phyloP scores from a whole-genome alignment of 1,284 basidiomycete genomes.

The Tilletiopsis washingtonensis region DNA sequence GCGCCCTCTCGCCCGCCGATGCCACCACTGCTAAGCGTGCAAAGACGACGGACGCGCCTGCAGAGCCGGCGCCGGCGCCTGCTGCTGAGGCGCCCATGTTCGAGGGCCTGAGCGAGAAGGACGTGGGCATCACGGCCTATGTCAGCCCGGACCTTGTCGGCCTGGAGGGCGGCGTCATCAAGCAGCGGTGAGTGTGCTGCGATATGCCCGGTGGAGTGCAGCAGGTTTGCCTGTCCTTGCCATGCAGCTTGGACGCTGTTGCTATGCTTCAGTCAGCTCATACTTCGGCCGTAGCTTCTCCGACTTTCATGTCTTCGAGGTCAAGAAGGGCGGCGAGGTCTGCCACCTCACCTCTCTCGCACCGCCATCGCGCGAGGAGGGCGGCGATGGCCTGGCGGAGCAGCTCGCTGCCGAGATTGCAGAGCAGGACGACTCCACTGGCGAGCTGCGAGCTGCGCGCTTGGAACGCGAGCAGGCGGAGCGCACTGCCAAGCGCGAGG shows the following conservation, averaged over 20 bases:
- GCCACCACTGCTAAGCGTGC: no score
- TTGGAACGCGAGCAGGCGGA: slow-evolving; percentile 4
- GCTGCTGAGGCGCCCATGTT: no score
- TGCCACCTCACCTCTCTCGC: slow-evolving; percentile 10
- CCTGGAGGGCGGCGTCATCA: slow-evolving; percentile 14
- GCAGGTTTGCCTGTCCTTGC: no score
- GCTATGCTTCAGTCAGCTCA: no score
- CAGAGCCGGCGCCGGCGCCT: no score
- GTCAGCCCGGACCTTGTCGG: slow-evolving; percentile 6
- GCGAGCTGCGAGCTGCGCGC: background rate
- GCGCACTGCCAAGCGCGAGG: background rate
- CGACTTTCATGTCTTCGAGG: slow-evolving; percentile 19
- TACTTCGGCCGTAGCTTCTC: slow-evolving; percentile 3
- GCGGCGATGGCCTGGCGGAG: slow-evolving; percentile 1
- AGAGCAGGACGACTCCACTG: slow-evolving; percentile 3
- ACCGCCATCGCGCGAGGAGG: slow-evolving; percentile 7
- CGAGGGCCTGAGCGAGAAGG: no score
- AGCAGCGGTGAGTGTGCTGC: slow-evolving; percentile 10
- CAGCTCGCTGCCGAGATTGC: slow-evolving; percentile 1
- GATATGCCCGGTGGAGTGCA: background rate
- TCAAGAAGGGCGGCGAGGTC: slow-evolving; percentile 4
- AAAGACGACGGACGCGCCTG: no score
- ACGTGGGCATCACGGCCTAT: slow-evolving; percentile 16
- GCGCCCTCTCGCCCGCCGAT: no score
- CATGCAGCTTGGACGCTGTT: no score